Evolutionary conservation across 306 rosid genomes (phyloP), one percentile per base, ranked within the genome.

Genomic region (barrel medic (Medicago truncatula)): DNA sequence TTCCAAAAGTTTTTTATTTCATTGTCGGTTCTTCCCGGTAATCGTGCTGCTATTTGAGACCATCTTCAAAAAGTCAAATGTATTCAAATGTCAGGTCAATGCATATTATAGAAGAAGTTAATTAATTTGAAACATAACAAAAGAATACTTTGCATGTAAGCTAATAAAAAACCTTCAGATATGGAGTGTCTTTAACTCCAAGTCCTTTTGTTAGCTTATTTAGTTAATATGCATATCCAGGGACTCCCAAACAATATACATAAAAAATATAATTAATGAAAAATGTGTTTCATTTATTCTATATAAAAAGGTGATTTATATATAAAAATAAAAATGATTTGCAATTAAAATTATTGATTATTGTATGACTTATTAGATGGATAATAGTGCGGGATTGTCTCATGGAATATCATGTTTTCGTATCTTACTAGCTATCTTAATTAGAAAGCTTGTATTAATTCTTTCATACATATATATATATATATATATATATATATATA

Each of bases 1-100:
- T 95, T 95, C 99, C 99, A 95, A 74, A 95, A 95, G 49, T 95
- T 95, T 80, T 95, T 95, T 52, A 95, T 92, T 73, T 95, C 99
- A 7, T 95, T 95, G 83, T 95, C 99, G 0, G 99, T 95, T 82
- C 99, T 18, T 4, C 97, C 99, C 0, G 99, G 97, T 50, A 95
- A 83, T 2, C 97, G 89, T 2, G 99, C 93, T 10, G 99, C 97
- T 74, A 95, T 95, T 78, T 95, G 99, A 17, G 99, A 95, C 99
- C 99, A 95, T 87, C 99, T 95, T 46, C 6, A 58, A 68, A 68
- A 74, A 39, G 31, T 57, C 9, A 83, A 62, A 71, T 17, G 5
- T 57, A 59, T 8, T 8, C 59, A 18, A 20, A 57, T 69, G 80
- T 86, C 71, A 80, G 60, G 21, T 74, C 78, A 67, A 18, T 76